phyloP scores from a whole-genome alignment of 768 basidiomycete species.

The Mycena maculata region DNA sequence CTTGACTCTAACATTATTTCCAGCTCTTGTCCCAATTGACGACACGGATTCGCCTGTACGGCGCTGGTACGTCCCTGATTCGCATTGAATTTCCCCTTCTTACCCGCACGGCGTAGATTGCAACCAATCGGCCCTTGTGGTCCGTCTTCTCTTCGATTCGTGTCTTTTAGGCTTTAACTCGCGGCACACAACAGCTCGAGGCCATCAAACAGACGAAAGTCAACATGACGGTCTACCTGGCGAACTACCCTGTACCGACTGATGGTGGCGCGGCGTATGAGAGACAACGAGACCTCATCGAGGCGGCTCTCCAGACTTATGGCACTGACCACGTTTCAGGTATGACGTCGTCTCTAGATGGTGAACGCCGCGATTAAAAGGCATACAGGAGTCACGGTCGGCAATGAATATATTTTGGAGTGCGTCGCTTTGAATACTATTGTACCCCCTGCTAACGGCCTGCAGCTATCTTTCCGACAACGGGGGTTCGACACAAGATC shows the following conservation, averaged over 20 bases:
- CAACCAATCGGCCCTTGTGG: slow-evolving; percentile 82
- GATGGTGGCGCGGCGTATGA: slow-evolving; percentile 77
- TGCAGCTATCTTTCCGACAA: slow-evolving; percentile 68
- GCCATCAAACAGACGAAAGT: slow-evolving; percentile 93
- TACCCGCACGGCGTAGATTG: slow-evolving; percentile 60
- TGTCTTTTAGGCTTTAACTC: neutral
- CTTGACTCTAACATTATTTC: slow-evolving; percentile 7
- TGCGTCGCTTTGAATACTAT: slow-evolving; percentile 43
- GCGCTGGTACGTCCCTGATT: slow-evolving; percentile 52
- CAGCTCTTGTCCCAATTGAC: slow-evolving; percentile 90
- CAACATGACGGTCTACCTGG: slow-evolving; percentile 83
- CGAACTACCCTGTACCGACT: slow-evolving; percentile 71
- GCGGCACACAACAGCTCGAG: slow-evolving; percentile 63
- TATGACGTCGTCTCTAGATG: too few species aligned
- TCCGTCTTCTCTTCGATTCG: slow-evolving; percentile 45
- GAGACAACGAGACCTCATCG: slow-evolving; percentile 77
- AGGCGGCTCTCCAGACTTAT: slow-evolving; percentile 77
- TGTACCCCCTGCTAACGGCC: neutral
- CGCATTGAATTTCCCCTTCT: neutral
- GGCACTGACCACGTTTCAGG: slow-evolving; percentile 83
- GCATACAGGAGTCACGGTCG: too few species aligned
- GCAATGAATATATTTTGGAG: slow-evolving; percentile 92
- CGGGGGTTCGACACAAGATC: slow-evolving; percentile 64
- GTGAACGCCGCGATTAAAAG: too few species aligned
- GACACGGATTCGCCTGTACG: slow-evolving; percentile 84